These are phyloP conservation scores for Cryphonectria parasitica DNA, from an alignment of 2,329 filamentous ascomycete species.

Conservation along the genomic window DNA sequence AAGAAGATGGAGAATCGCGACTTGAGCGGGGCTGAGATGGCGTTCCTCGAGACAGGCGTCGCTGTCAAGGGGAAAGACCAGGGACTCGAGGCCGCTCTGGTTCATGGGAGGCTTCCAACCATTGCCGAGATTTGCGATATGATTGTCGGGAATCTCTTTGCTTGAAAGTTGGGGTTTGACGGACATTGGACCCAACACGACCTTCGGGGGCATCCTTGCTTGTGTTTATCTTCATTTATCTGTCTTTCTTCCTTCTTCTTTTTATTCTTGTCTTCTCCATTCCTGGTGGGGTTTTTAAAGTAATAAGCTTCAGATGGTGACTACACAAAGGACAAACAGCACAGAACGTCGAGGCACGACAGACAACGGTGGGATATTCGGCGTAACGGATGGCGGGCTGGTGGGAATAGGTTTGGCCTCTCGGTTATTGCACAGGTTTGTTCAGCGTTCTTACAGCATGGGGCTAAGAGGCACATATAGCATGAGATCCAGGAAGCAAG, in stretches of 20 bases:
- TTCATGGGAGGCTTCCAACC: conserved; percentile 42
- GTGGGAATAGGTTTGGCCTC: background rate
- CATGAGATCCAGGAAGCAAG: background rate
- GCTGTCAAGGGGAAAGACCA: conserved; percentile 35
- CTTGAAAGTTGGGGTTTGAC: conserved; percentile 33
- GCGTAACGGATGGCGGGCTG: background rate
- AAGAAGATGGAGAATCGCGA: conserved; percentile 64
- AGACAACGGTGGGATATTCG: background rate
- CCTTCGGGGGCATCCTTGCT: background rate
- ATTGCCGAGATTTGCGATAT: conserved; percentile 51
- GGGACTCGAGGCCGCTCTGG: conserved; percentile 41
- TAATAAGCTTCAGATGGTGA: background rate
- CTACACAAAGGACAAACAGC: background rate
- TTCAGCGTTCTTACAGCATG: conserved; percentile 3
- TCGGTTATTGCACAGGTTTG: background rate
- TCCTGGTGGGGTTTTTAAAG: background rate
- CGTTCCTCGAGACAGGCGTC: conserved; percentile 60
- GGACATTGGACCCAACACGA: background rate
- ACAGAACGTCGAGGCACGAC: background rate
- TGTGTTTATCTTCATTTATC: background rate
- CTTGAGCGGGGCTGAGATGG: conserved; percentile 58
- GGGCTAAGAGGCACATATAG: background rate
- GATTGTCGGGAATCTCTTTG: conserved; percentile 49
- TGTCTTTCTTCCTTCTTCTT: background rate
- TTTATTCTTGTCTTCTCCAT: background rate